Evolutionary conservation across 225 moss, liverwort and hornwort genomes (phyloP), one percentile per base, ranked within the genome.

Genomic region (Pseudisothecium myosuroides): DNA sequence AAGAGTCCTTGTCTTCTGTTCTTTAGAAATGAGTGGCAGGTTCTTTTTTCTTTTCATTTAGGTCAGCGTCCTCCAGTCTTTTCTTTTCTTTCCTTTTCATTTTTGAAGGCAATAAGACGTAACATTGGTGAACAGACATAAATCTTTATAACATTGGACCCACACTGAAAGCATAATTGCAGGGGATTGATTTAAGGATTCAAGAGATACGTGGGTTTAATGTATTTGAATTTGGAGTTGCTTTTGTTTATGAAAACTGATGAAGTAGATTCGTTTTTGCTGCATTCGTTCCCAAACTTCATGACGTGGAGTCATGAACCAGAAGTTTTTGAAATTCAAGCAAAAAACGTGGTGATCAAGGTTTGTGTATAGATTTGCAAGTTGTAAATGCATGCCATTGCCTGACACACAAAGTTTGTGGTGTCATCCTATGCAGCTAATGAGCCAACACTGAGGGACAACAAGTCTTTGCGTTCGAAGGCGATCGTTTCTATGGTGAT

Each of bases 391-490:
- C 50, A 28, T 62, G 37, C 62, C 87, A 80, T 84, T 88, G 64
- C 26, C 83, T 91, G 74, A 93, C 37, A 55, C 22, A 72, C 19
- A 36, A 61, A 29, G n/a, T 66, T 80, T 85, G 39, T 67, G 85
- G 58, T 80, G 81, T 82, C 62, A 80, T 76, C 37, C 41, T 85
- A 41, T 83, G 80, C 93, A 98, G 98, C 92, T 90, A 95, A 95
- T 80, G 96, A 97, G 82, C 92, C 96, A 76, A 95, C 93, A 47
- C 89, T 98, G 90, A 94, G 96, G 54, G 98, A 98, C 88, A 94
- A 95, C 85, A 81, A 76, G 28, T 87, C 89, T 26, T 91, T 98
- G 76, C 91, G 92, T 89, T 90, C 93, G 7, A 93, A 95, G 90
- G 95, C 94, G 27, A 91, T 98, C 65, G 81, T 97, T 85, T 90